Evolutionary conservation across 805 yeast genomes (phyloP), one percentile per base, ranked within the genome.

Genomic region (Metschnikowia henanensis): DNA sequence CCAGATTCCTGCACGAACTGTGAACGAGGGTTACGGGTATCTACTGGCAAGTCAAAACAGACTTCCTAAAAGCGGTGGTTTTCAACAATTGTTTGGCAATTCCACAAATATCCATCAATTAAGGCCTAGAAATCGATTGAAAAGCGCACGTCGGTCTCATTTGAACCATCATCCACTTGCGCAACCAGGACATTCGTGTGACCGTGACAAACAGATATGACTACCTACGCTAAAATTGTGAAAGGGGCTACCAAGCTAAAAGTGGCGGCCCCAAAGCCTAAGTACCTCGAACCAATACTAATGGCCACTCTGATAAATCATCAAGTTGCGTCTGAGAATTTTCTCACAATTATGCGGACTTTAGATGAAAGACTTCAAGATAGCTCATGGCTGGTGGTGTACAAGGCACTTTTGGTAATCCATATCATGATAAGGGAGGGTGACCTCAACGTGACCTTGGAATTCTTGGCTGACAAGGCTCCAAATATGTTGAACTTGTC

Each of bases 201-300:
- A n/a, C n/a, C n/a, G n/a, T n/a, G n/a, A n/a, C 30, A 28, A 8
- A 28, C 12, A 28, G 12, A 28, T 7, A 54, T 55, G 58, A 49
- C 57, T 21, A 53, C 57, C 1, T 83, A 81, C 59, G 84, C 83
- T 50, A 86, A 85, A 65, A 72, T 84, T 46, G 94, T 86, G 51
- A 87, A 86, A 69, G 74, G 75, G 15, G 74, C 73, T 52, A 67
- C 76, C 50, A 66, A 71, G 55, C 68, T 72, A 47, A 70, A 71
- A 80, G 78, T 88, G 68, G 98, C 98, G 9, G 96, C 98, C n/a
- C 99, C 99, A 6, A 94, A 94, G 66, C 85, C 95, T 30, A 94
- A 94, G 64, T 94, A 94, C 61, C 81, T 94, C 41, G 98, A 92
- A 68, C 98, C 98, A 1, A 88, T 94, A 40, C 73, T 94, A 25